Conservation (phyloP, 176 grass and related monocot genomes). For the Miscanthus lutarioriparius region DNA sequence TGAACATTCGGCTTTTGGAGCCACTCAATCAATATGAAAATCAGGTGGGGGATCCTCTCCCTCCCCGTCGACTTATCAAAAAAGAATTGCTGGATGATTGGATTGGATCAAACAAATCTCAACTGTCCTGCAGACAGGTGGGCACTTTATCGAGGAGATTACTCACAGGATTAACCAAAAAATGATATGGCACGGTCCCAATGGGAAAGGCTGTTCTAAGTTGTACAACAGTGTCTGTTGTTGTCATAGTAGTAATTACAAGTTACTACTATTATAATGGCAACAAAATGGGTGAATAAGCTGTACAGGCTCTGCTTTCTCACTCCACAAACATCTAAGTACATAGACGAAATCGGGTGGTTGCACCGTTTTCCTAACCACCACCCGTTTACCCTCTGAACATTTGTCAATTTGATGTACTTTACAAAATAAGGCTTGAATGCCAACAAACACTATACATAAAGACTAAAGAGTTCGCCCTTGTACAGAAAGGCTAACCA, state of each 20-base stretch:
- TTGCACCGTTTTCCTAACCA: background rate
- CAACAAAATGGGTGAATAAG: background rate
- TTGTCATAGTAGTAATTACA: background rate
- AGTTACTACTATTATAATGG: background rate
- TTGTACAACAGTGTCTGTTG: background rate
- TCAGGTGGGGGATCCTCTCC: too few relatives aligned
- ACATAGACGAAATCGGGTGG: constrained; percentile 17
- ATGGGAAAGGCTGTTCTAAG: constrained; percentile 4
- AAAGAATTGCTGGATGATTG: too few relatives aligned
- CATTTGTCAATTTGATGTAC: constrained; percentile 16
- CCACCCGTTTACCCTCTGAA: background rate
- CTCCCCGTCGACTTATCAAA: too few relatives aligned
- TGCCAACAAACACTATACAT: constrained; percentile 38
- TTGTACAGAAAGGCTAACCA: constrained; percentile 41
- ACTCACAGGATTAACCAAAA: background rate
- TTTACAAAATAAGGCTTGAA: constrained; percentile 37
- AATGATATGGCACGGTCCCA: background rate
- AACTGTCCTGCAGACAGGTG: background rate
- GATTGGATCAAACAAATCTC: background rate
- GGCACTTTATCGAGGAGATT: background rate
- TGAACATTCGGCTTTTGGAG: too few relatives aligned
- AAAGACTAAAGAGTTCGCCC: background rate
- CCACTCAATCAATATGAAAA: too few relatives aligned
- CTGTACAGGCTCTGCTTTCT: background rate
- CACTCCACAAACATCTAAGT: background rate